Evolutionary conservation across 768 basidiomycete species (phyloP).

Genomic region (Auriscalpium microsporum): DNA sequence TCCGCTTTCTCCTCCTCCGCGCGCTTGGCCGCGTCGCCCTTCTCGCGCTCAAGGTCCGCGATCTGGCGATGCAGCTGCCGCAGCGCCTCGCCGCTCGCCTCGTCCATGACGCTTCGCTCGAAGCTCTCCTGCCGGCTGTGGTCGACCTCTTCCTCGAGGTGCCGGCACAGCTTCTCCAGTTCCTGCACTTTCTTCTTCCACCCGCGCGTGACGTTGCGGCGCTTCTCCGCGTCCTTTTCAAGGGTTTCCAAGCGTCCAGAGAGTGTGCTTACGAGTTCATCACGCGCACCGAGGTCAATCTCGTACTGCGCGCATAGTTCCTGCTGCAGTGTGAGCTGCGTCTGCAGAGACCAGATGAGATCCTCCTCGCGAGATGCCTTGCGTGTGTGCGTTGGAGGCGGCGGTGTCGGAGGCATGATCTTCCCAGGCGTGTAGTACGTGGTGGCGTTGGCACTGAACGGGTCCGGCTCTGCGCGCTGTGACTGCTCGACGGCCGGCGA

Average conservation of each 20-base stretch:
- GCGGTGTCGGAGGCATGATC: slow-evolving; percentile 60
- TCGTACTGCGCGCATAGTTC: slow-evolving; percentile 74
- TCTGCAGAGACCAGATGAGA: slow-evolving; percentile 63
- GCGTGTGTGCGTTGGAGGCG: slow-evolving; percentile 34
- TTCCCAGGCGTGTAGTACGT: slow-evolving; percentile 74
- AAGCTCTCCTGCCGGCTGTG: slow-evolving; percentile 72
- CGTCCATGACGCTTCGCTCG: slow-evolving; percentile 77
- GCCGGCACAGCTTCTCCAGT: slow-evolving; percentile 56
- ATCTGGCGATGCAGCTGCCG: slow-evolving; percentile 77
- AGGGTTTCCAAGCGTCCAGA: slow-evolving; percentile 41
- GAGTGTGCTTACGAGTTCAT: slow-evolving; percentile 61
- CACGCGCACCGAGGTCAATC: slow-evolving; percentile 62
- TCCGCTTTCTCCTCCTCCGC: slow-evolving; percentile 27
- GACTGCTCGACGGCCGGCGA: slow-evolving; percentile 11
- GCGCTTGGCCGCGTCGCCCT: slow-evolving; percentile 31
- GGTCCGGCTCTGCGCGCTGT: slow-evolving; percentile 47
- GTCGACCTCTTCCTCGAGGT: slow-evolving; percentile 83
- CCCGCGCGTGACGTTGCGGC: slow-evolving; percentile 40
- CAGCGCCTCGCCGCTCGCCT: slow-evolving; percentile 71
- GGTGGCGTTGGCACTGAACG: slow-evolving; percentile 62
- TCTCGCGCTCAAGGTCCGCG: slow-evolving; percentile 63
- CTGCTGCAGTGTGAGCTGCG: slow-evolving; percentile 65
- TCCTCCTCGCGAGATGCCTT: slow-evolving; percentile 65
- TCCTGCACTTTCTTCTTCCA: slow-evolving; percentile 78
- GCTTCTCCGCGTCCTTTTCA: slow-evolving; percentile 59